A percentile compares a stretch with the other conserved stretches of the same genome.
Conservation (phyloP, 2,329 filamentous ascomycete genomes). For the Colletotrichum sp. region DNA sequence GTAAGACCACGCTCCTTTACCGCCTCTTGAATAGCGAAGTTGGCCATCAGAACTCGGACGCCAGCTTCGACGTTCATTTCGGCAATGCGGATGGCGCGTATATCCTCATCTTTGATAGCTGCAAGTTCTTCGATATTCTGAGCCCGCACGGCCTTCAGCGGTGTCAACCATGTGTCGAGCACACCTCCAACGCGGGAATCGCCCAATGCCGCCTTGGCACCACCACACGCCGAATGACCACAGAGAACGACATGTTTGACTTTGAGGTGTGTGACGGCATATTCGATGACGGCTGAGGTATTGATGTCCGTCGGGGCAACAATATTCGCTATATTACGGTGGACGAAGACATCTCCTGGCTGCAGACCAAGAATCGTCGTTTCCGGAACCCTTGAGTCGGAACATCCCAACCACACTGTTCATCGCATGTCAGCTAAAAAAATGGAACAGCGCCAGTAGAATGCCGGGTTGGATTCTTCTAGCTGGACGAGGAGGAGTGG, state of each 20-base stretch:
- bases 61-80: slow-evolving; percentile 79
- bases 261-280: slow-evolving; percentile 74
- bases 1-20: slow-evolving; percentile 72
- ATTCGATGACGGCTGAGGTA: slow-evolving; percentile 78
- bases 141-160: slow-evolving; percentile 49
- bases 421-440: neutral
- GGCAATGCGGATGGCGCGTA: slow-evolving; percentile 66
- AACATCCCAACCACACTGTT: slow-evolving; percentile 83
- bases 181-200: slow-evolving; percentile 55
- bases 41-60: slow-evolving; percentile 71
- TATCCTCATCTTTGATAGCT: slow-evolving; percentile 56
- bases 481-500: neutral
- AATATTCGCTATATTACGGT: slow-evolving; percentile 91
- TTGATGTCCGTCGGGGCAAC: slow-evolving; percentile 77
- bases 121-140: slow-evolving; percentile 61
- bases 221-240: slow-evolving; percentile 72
- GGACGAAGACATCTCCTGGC: slow-evolving; percentile 86
- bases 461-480: neutral
- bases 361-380: slow-evolving; percentile 80
- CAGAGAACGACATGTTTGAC: slow-evolving; percentile 75
- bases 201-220: slow-evolving; percentile 64
- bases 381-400: slow-evolving; percentile 84
- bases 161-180: slow-evolving; percentile 60
- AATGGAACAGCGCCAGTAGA: neutral
- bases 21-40: slow-evolving; percentile 72